Base-by-base conservation (phyloP, 306 rosid genomes). In the Citrullus amarus region DNA sequence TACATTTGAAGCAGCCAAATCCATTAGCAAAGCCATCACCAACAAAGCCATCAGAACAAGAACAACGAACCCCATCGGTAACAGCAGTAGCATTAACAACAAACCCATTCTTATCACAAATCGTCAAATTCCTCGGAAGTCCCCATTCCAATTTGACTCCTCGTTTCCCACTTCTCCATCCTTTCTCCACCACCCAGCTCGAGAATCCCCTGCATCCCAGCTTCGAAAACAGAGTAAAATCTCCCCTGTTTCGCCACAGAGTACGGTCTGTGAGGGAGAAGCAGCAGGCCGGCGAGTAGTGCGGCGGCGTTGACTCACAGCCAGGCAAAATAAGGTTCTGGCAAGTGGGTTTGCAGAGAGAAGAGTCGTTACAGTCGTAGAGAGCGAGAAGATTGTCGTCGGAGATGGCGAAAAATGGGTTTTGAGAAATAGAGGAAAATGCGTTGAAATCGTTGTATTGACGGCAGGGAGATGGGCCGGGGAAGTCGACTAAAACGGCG, bases 131-230 rank as follows among this genome's bases (percentile, higher is more conserved):
- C 60, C 83, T 81, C 16, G 97, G 96, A 83, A 95, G 38, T 6
- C 87, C 97, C 97, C 95, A 95, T 83, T 95, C 99, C 89, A 92
- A 69, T 81, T 91, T 95, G 2, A 95, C 90, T 44, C 99, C 99
- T 16, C 96, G 84, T 81, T 83, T 92, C 13, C 97, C 97, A 1
- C 80, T 71, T 84, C 79, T 90, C 28, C 93, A 78, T 9, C 91
- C 93, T 70, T 89, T 58, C 58, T 79, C 9, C 66, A 90, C 88
- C 66, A 85, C 92, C 99, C 99, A 95, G 82, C 99, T 92, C 55
- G 97, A 88, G 80, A 92, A 85, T 13, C 99, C 99, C 66, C 99
- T 87, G 86, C 99, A 95, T 44, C 99, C 99, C 80, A 83, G 88
- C 80, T 86, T 84, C 38, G 91, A 84, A 74, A 95, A 95, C 56